Evolutionary conservation across 2,329 filamentous ascomycete genomes (phyloP), one percentile per base, ranked within the genome.

Genomic region (Colletotrichum liaoningense): DNA sequence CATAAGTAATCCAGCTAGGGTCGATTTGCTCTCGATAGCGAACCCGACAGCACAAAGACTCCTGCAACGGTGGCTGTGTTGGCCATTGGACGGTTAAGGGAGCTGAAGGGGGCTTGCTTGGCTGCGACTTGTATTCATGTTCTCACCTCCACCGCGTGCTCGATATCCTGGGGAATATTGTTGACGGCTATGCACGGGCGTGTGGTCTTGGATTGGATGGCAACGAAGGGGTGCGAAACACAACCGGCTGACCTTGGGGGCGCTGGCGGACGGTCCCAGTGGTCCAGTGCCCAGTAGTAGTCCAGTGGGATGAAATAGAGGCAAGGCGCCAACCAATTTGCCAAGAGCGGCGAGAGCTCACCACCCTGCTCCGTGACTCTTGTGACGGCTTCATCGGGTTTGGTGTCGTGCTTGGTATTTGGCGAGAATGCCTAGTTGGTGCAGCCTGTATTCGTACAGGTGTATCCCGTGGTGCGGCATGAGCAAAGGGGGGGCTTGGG

Each of bases 281-380:
- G 49, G 35, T 16, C 67, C 59, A 69, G 54, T 69, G 66, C 30
- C 33, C 33, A 5, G 16, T 7, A 33, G 54, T 64, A 59, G 38
- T 42, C 67, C 59, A 69, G 54, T 69, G 66, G 63, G 19, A 58
- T 52, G n/a, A 64, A 64, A 57, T 38, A 22, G 12, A 64, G 33
- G n/a, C 35, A 57, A 42, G 19, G 42, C 54, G 66, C 70, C 66
- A 64, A 65, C 30, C 59, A 68, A 46, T 46, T 54, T 63, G 70
- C 70, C 70, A 73, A 73, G 70, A 42, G 38, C 38, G 38, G 59
- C 70, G 66, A 66, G 66, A 70, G 49, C 55, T 55, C 42, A 57
- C 69, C 33, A 72, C 24, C 66, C 59, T 69, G 65, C 66, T 64
- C 59, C 33, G 42, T 69, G 66, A 69, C 66, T 64, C 54, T 49